phyloP scores from a whole-genome alignment of 73 alveolate species.

The Effrenium voratum region DNA sequence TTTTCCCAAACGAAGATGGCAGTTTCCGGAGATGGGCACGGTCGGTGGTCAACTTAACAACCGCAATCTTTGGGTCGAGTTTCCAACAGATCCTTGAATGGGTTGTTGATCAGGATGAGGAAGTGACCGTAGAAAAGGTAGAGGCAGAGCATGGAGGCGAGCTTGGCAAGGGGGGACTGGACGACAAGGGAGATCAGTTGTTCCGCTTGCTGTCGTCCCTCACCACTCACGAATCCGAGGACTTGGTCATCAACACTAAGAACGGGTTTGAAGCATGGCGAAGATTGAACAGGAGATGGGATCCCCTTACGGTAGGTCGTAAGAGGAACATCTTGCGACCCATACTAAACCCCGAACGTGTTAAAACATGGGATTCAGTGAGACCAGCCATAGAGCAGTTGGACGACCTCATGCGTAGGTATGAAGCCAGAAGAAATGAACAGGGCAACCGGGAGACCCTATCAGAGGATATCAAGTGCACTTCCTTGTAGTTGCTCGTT shows the following conservation, averaged over 20 bases:
- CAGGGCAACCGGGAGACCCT: background rate
- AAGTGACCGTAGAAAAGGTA: no score
- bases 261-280: constrained; percentile 36
- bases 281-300: background rate
- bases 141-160: background rate
- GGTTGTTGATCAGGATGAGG: background rate
- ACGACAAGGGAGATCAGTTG: background rate
- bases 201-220: background rate
- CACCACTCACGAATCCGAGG: background rate
- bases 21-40: background rate
- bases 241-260: background rate
- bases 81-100: background rate
- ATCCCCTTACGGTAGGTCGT: no score
- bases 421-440: background rate
- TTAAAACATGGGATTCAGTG: background rate
- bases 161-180: background rate
- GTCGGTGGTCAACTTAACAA: background rate
- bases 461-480: background rate
- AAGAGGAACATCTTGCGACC: no score
- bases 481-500: background rate
- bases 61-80: background rate
- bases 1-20: background rate
- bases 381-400: background rate
- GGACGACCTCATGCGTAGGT: background rate
- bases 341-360: no score